Evolutionary conservation across 139 green algal species (phyloP), one percentile per base, ranked within the genome.

Genomic region (Chlamydomonas sphaeroides): DNA sequence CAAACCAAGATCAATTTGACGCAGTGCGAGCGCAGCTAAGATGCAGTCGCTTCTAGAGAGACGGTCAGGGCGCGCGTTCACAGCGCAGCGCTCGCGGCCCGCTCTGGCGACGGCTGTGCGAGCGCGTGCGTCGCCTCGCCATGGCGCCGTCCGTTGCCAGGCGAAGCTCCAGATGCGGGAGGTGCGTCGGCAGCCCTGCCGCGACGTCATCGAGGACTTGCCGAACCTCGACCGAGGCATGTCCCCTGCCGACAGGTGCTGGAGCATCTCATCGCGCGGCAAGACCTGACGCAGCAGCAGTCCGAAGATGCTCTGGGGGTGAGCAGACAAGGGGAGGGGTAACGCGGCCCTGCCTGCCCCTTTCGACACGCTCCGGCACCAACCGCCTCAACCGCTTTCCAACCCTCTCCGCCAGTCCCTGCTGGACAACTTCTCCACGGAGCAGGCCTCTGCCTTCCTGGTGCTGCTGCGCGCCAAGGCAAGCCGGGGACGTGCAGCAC

Each of bases 401-500:
- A n/a, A n/a, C n/a, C n/a, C n/a, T n/a, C n/a, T n/a, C n/a, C n/a
- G n/a, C n/a, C n/a, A n/a, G n/a, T n/a, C n/a, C n/a, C n/a, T 99
- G 25, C 76, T 99, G 65, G 83, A 90, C 1, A 87, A 94, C 23
- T 94, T 92, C 11, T 81, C 92, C 1, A 75, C 93, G 8, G 92
- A 96, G 67, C 96, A 98, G 85, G 95, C 96, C 4, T 88, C 93
- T 3, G 97, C 97, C 0, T 99, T 99, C 87, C 87, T 99, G 30
- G 96, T 98, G 53, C 93, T 99, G 56, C 91, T 99, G 56, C 89
- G 95, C 7, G 95, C 96, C 42, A 99, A 99, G 93, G 93, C 93
- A 71, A 49, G 78, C 35, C n/a, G n/a, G n/a, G n/a, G n/a, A n/a
- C n/a, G n/a, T n/a, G n/a, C n/a, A n/a, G n/a, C n/a, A n/a, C n/a